Conservation (phyloP, 2,329 filamentous ascomycete species). For the Colletotrichum sansevieriae region DNA sequence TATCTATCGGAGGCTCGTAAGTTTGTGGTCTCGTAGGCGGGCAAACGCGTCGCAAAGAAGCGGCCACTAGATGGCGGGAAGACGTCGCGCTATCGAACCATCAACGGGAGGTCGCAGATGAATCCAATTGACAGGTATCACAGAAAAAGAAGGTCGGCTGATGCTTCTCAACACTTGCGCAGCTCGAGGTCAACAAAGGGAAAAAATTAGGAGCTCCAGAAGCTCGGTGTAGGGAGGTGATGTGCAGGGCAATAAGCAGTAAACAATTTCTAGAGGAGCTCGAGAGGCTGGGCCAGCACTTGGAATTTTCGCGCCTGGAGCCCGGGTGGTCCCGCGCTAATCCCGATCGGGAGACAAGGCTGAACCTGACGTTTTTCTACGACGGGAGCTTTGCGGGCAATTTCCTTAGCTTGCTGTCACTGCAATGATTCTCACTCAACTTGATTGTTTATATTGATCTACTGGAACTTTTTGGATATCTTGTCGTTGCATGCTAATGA, state of each 20-base stretch:
- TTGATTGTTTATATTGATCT: too few relatives aligned
- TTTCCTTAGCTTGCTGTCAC: neutral
- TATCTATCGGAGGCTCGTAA: conserved; percentile 19
- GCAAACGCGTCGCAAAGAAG: conserved; percentile 41
- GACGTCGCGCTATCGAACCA: conserved; percentile 47
- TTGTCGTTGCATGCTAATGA: too few relatives aligned
- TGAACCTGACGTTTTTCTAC: conserved; percentile 43
- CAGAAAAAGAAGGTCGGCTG: neutral
- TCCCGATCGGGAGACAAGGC: conserved; percentile 52
- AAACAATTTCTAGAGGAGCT: conserved; percentile 50
- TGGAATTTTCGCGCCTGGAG: conserved; percentile 53
- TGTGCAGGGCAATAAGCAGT: conserved; percentile 41
- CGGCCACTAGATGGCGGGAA: conserved; percentile 41
- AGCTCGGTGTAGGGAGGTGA: conserved; percentile 35
- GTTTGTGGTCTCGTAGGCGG: conserved; percentile 16
- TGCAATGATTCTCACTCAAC: neutral
- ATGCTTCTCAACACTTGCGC: conserved; percentile 23
- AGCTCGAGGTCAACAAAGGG: conserved; percentile 30
- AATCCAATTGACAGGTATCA: conserved; percentile 27
- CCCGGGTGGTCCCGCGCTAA: conserved; percentile 48
- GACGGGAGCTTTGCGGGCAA: neutral
- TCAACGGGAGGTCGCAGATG: conserved; percentile 45
- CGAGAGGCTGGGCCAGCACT: conserved; percentile 50
- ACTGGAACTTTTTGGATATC: too few relatives aligned
- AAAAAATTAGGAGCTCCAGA: conserved; percentile 31